phyloP scores from a whole-genome alignment of 139 green algal species.

The Asterochloris sp. region DNA sequence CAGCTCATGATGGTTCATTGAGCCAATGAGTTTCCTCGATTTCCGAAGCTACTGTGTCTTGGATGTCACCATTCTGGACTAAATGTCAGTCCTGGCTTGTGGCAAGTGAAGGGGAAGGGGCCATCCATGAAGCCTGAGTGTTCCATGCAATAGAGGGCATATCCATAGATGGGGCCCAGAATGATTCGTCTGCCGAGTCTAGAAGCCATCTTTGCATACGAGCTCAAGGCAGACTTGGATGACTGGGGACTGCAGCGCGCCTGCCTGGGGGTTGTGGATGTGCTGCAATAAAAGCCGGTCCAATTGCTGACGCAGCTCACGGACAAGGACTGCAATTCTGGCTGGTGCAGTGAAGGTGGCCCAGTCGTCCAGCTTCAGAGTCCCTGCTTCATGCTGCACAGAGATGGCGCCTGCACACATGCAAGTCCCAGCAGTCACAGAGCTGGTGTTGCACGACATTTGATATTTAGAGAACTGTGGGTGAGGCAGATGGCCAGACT shows the following conservation, averaged over 20 bases:
- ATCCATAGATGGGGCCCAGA: too few species aligned
- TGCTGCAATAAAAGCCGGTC: slow-evolving; percentile 65
- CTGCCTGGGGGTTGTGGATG: slow-evolving; percentile 47
- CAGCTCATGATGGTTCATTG: too few species aligned
- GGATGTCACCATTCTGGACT: too few species aligned
- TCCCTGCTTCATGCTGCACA: slow-evolving; percentile 44
- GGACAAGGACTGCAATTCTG: slow-evolving; percentile 66
- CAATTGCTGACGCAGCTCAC: slow-evolving; percentile 64
- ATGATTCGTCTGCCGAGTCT: too few species aligned
- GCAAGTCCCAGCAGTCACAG: neutral
- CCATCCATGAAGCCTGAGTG: too few species aligned
- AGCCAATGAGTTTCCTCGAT: too few species aligned
- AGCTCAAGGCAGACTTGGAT: slow-evolving; percentile 8
- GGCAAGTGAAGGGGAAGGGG: too few species aligned
- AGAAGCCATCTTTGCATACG: slow-evolving; percentile 15
- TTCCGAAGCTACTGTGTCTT: too few species aligned
- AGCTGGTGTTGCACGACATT: neutral
- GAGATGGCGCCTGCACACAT: slow-evolving; percentile 27
- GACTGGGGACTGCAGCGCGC: neutral
- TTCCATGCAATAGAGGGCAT: too few species aligned
- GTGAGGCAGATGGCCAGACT: neutral
- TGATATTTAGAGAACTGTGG: neutral
- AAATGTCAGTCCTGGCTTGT: too few species aligned
- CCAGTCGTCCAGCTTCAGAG: slow-evolving; percentile 61
- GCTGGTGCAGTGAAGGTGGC: slow-evolving; percentile 63